These are phyloP conservation scores for Starmerella apicola DNA, from an alignment of 805 yeast genomes.

Conservation along the genomic window DNA sequence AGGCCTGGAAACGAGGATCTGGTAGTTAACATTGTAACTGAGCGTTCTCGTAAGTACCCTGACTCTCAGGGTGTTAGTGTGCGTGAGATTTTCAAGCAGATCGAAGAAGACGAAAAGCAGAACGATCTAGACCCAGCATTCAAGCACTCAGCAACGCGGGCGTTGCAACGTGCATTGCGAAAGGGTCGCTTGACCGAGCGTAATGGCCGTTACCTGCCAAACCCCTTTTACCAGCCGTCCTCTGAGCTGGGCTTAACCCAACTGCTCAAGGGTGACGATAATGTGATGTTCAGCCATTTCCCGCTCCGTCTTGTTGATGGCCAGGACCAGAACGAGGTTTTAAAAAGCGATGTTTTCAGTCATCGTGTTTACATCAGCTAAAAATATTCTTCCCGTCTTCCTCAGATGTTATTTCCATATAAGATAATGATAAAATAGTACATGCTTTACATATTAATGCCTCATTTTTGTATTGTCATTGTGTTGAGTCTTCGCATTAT, in stretches of 20 bases:
- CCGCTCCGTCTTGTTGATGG: constrained; percentile 27
- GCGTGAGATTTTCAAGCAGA: constrained; percentile 17
- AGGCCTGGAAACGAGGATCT: constrained; percentile 27
- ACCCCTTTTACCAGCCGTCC: constrained; percentile 26
- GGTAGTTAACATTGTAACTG: constrained; percentile 25
- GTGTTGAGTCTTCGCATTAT: background rate
- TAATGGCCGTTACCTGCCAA: constrained; percentile 25
- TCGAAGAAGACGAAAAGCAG: constrained; percentile 20
- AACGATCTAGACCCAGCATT: constrained; percentile 25
- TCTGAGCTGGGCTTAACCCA: constrained; percentile 26
- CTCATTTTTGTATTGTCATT: background rate
- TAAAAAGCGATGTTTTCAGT: constrained; percentile 29
- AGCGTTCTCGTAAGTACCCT: constrained; percentile 20
- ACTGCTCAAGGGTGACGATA: constrained; percentile 27
- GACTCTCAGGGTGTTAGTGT: constrained; percentile 20
- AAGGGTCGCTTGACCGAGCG: constrained; percentile 26
- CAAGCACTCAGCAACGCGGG: constrained; percentile 28
- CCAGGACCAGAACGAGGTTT: constrained; percentile 19
- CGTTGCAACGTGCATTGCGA: constrained; percentile 29
- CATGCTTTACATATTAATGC: background rate
- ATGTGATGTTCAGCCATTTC: constrained; percentile 28
- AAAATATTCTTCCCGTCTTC: background rate
- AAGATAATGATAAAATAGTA: background rate
- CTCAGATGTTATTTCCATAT: background rate
- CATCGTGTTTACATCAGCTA: constrained; percentile 24